Base-by-base conservation (phyloP, 2,329 filamentous ascomycete genomes). In the Colletotrichum somersetense region DNA sequence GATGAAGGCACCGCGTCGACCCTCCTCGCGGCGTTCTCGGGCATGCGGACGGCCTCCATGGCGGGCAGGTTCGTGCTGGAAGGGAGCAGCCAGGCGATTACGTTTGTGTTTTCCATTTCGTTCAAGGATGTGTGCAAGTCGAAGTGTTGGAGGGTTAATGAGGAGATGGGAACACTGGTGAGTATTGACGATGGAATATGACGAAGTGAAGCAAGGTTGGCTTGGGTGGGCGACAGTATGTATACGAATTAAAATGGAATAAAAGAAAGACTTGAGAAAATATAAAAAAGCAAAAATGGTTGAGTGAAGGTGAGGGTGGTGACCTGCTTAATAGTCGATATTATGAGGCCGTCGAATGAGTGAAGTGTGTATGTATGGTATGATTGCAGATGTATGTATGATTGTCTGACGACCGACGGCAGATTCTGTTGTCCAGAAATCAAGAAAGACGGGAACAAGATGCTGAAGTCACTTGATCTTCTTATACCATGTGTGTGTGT, bases 81-180 rank as follows among this genome's bases (percentile, higher is more conserved):
- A 12, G 73, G 73, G 26, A 74, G 62, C 20, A 74, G 62, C 73
- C 73, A 74, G 33, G 72, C 73, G 62, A 74, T 74, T 55, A 71
- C 65, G 73, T 67, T 74, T 53, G 68, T 38, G 35, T 62, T 56
- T 38, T 73, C 67, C 71, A 73, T 72, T 35, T 33, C 55, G 5
- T 33, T 40, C 11, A 18, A 14, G 16, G 61, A 38, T 18, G 16
- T 18, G 5, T 55, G 38, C 46, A 48, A 72, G 59, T 40, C 67
- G 57, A 35, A 11, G 42, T 55, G 38, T 10, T 69, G 26, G 44
- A 35, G 38, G 12, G 26, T 26, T 6, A 23, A 33, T 30, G 12
- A 30, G 8, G 42, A 26, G 23, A 52, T 26, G 26, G 48, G 10
- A 40, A 50, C 18, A 20, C 12, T 50, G n/a, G 6, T 62, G 14